Base-by-base conservation (phyloP, 768 basidiomycete species). In the Gelatoporia subvermispora region DNA sequence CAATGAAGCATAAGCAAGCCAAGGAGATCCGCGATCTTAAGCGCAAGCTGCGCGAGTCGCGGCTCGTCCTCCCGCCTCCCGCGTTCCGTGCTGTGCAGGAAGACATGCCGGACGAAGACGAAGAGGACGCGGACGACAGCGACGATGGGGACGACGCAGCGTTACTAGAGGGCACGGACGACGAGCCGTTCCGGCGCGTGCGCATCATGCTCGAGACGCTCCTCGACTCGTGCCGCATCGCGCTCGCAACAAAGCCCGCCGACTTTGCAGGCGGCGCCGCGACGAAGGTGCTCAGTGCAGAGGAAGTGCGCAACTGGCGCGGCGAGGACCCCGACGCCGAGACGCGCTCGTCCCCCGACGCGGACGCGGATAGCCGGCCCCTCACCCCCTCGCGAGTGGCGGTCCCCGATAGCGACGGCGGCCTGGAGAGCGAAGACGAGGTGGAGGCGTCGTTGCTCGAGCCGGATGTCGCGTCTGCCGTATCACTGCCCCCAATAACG, bases 1-100 rank as follows among this genome's bases (percentile, higher is more conserved):
- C 82, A 31, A 78, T 80, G 28, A 92, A 90, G 66, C 79, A 85
- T 55, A 77, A 76, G 23, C 92, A 94, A 60, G 81, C 84, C 7
- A 82, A 80, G 54, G 93, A 95, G 67, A 93, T 95, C 44, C 79
- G 88, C 18, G 88, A 92, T 36, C 73, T 95, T 16, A 80, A 85
- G 13, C 81, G 90, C 25, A 88, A 83, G 59, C 70, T 94, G 41
- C 82, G 93, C 47, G 90, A 93, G 60, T 83, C 87, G 9, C 76
- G 88, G 13, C 78, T 92, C 22, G 80, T 83, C 37, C 75, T 93
- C 1, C 89, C 89, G 1, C 88, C 88, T 2, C 72, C 65, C 22
- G 68, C 78, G 0, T 89, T 69, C 61, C 73, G 70, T 37, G 81
- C 73, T 22, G 72, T 84, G 57, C 75, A 76, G 51, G 74, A 75